A percentile compares a stretch with the other conserved stretches of the same genome.
phyloP scores from a whole-genome alignment of 2,329 filamentous ascomycete genomes.

The Epichloe sp. region DNA sequence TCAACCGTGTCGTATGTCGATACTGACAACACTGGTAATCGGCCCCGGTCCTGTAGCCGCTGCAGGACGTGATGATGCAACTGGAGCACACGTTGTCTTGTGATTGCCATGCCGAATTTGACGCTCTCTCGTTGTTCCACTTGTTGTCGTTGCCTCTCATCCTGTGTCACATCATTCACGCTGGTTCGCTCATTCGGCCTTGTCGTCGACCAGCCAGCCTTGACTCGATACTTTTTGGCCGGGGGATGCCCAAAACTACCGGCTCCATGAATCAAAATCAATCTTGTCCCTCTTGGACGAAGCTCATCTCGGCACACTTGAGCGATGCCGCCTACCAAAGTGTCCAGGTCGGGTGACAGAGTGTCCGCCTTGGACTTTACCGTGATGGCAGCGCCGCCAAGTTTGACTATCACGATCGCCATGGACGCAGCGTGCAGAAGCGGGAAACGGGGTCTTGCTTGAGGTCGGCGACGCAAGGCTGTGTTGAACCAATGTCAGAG shows the following conservation, averaged over 20 bases:
- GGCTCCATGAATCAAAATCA: constrained; percentile 3
- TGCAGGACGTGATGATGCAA: constrained; percentile 3
- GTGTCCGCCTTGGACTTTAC: constrained; percentile 1
- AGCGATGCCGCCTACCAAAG: background rate
- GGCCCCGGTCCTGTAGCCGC: background rate
- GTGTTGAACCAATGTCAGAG: background rate
- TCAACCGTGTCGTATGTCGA: constrained; percentile 4
- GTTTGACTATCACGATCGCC: constrained; percentile 1
- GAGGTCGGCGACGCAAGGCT: no score
- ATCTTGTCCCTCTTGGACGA: background rate
- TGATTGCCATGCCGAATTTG: constrained; percentile 3
- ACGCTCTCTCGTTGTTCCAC: background rate
- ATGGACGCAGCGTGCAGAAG: background rate
- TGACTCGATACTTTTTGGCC: background rate
- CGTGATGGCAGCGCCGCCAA: constrained; percentile 4
- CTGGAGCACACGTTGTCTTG: background rate
- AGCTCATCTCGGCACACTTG: background rate
- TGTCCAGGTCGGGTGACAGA: background rate
- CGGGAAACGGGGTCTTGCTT: no score
- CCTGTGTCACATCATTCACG: background rate
- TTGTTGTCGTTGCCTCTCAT: background rate
- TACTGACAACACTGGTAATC: constrained; percentile 2
- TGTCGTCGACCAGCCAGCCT: background rate
- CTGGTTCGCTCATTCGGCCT: background rate
- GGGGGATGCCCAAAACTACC: constrained; percentile 5